Percentiles rank a stretch among this genome's conserved stretches.
phyloP scores from a whole-genome alignment of 106 monocot species.

The Dioscorea alata region DNA sequence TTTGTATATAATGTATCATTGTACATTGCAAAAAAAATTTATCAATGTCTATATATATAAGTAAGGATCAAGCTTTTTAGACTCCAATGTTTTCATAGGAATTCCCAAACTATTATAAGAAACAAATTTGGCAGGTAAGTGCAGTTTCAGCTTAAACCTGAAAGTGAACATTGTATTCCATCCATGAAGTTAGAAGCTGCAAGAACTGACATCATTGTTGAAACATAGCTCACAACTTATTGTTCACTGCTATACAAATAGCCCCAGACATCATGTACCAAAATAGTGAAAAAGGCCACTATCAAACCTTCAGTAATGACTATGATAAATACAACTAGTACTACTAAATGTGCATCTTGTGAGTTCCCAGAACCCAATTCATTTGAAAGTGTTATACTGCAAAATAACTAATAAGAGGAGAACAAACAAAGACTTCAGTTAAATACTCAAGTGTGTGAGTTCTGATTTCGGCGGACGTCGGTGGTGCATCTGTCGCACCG shows the following conservation, averaged over 20 bases:
- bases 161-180: conserved; percentile 76
- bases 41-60: too few species aligned
- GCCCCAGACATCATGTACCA: conserved; percentile 49
- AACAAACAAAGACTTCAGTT: not conserved
- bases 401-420: not conserved
- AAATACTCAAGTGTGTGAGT: too few species aligned
- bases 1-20: too few species aligned
- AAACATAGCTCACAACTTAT: conserved; percentile 48
- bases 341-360: conserved; percentile 32
- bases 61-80: too few species aligned
- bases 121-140: too few species aligned
- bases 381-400: conserved; percentile 62
- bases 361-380: conserved; percentile 45
- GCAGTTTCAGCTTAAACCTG: conserved; percentile 28
- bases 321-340: conserved; percentile 29
- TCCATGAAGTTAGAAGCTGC: conserved; percentile 73
- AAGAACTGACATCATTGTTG: conserved; percentile 66
- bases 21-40: too few species aligned
- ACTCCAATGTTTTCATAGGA: too few species aligned
- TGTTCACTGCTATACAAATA: too few species aligned
- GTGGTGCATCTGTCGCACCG: too few species aligned
- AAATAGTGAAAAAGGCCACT: conserved; percentile 33
- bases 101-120: too few species aligned
- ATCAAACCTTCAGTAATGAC: conserved; percentile 35
- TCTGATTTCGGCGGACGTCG: too few species aligned